phyloP scores from a whole-genome alignment of 441 rosid genomes.

The Theobroma grandiflorum region DNA sequence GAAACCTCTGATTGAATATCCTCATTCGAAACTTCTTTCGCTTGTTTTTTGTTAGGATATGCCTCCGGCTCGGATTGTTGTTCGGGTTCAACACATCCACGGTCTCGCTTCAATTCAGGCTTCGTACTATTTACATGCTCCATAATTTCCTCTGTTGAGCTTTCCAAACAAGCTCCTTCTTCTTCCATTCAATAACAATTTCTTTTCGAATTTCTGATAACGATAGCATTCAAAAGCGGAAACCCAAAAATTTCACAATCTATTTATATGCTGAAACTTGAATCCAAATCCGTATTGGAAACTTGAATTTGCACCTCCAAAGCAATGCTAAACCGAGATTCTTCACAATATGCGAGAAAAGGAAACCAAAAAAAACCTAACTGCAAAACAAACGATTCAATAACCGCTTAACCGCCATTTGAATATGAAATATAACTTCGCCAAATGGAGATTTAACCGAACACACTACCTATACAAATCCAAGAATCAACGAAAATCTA shows the following conservation, averaged over 20 bases:
- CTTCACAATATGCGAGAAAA: background rate
- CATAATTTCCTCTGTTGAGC: slow-evolving; percentile 36
- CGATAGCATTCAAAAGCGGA: slow-evolving; percentile 45
- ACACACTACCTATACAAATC: slow-evolving; percentile 25
- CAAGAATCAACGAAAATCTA: slow-evolving; percentile 28
- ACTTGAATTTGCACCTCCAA: slow-evolving; percentile 19
- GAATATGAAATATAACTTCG: slow-evolving; percentile 16
- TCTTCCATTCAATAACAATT: slow-evolving; percentile 56
- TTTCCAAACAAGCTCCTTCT: slow-evolving; percentile 50
- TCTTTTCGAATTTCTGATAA: slow-evolving; percentile 22
- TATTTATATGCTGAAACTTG: background rate
- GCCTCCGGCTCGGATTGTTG: slow-evolving; percentile 38
- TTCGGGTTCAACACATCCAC: slow-evolving; percentile 36
- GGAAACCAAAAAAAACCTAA: background rate
- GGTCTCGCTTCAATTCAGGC: slow-evolving; percentile 59
- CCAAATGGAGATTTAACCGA: slow-evolving; percentile 16
- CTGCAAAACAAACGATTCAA: slow-evolving; percentile 29
- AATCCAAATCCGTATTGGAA: slow-evolving; percentile 4
- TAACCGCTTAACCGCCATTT: slow-evolving; percentile 32
- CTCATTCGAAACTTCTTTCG: slow-evolving; percentile 70
- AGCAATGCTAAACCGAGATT: slow-evolving; percentile 17
- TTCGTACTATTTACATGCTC: slow-evolving; percentile 37
- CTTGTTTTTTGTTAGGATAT: slow-evolving; percentile 61
- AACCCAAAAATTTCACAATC: slow-evolving; percentile 1
- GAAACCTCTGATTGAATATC: slow-evolving; percentile 85